A percentile compares a stretch with the other conserved stretches of the same genome.
These are phyloP conservation scores for Nemania abortiva DNA, from an alignment of 2,329 filamentous ascomycete genomes.

Conservation along the genomic window DNA sequence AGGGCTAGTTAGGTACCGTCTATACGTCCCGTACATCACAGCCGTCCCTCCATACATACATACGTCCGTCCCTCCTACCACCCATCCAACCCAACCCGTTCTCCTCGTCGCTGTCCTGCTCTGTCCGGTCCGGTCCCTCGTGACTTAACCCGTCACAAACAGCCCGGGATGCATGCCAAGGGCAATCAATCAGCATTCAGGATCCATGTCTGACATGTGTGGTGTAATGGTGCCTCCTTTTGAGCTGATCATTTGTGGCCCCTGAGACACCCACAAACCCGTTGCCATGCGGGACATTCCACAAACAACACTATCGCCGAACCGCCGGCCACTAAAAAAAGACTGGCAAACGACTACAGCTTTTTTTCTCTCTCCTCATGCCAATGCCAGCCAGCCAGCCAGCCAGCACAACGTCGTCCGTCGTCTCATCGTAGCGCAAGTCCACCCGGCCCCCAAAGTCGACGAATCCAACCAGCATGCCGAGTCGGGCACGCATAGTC, in stretches of 20 bases:
- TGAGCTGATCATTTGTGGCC: conserved; percentile 30
- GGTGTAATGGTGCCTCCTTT: conserved; percentile 23
- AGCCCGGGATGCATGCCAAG: conserved; percentile 30
- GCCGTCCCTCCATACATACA: conserved; percentile 5
- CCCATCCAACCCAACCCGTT: conserved; percentile 5
- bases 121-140: conserved; percentile 29
- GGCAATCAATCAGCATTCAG: conserved; percentile 33
- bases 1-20: background rate
- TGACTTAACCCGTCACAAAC: conserved; percentile 38
- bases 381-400: background rate
- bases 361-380: conserved; percentile 10
- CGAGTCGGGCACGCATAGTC: conserved; percentile 24
- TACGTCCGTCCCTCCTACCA: conserved; percentile 10
- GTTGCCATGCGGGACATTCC: conserved; percentile 33
- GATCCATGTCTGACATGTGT: conserved; percentile 36
- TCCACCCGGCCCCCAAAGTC: conserved; percentile 1
- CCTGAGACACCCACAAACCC: conserved; percentile 33
- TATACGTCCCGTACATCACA: conserved; percentile 1
- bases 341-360: background rate
- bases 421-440: conserved; percentile 12
- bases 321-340: conserved; percentile 10
- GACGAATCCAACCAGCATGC: conserved; percentile 18
- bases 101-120: background rate
- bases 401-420: background rate
- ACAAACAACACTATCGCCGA: conserved; percentile 32